These are phyloP conservation scores for Evernia prunastri DNA, from an alignment of 495 filamentous ascomycete species.

Conservation along the genomic window DNA sequence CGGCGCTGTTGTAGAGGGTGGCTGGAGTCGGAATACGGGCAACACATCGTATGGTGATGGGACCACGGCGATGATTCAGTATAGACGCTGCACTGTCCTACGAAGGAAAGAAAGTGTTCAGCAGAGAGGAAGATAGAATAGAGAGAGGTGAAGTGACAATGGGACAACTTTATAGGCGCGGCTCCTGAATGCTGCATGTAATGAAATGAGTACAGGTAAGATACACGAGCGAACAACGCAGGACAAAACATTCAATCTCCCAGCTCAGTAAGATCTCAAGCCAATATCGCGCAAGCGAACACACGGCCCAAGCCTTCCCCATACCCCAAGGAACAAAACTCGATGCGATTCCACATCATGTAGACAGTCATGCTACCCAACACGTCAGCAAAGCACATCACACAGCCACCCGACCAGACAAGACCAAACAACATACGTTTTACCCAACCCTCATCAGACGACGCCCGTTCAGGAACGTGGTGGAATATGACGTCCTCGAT, in stretches of 20 bases:
- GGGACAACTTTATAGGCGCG: no score
- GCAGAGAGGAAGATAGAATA: no score
- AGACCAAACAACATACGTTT: conserved; percentile 43
- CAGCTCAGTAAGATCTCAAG: no score
- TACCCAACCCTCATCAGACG: conserved; percentile 72
- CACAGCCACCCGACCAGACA: not conserved
- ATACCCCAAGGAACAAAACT: no score
- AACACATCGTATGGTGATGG: not conserved
- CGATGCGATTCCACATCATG: not conserved
- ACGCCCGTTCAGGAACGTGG: conserved; percentile 73
- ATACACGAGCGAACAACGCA: not conserved
- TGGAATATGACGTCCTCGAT: conserved; percentile 80
- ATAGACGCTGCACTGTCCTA: not conserved
- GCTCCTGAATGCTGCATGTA: no score
- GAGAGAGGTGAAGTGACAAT: no score
- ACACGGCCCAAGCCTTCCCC: no score
- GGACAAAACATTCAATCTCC: no score
- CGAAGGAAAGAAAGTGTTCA: not conserved
- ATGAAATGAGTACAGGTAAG: no score
- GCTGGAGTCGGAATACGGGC: no score
- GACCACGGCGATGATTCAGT: not conserved
- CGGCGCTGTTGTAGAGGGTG: no score
- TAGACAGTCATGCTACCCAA: conserved; percentile 3
- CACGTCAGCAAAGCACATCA: not conserved
- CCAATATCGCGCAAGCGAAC: no score